Conservation (phyloP, 345 rosid genomes). For the Cardamine resedifolia region DNA sequence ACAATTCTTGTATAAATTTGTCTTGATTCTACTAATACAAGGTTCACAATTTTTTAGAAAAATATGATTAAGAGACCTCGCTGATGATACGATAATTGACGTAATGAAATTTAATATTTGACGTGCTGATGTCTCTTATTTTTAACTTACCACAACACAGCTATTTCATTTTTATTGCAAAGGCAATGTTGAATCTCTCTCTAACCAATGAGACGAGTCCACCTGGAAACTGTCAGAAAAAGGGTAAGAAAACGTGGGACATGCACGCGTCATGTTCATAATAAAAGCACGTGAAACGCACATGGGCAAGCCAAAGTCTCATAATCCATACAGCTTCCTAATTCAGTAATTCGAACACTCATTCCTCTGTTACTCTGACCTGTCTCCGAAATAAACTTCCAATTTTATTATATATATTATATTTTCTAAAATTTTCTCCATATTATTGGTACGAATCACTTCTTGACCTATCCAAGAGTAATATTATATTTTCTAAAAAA, state of each 20-base stretch:
- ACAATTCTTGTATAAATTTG: neutral
- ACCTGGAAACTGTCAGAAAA: constrained; percentile 14
- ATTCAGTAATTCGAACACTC: constrained; percentile 27
- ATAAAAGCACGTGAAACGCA: constrained; percentile 33
- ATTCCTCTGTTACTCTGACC: constrained; percentile 24
- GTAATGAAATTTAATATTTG: neutral
- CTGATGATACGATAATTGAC: neutral
- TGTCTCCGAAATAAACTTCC: neutral
- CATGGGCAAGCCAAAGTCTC: constrained; percentile 14
- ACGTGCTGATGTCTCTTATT: neutral
- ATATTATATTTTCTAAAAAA: neutral
- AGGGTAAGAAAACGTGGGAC: neutral
- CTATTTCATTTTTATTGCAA: neutral
- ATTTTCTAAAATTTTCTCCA: neutral
- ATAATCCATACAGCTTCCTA: neutral
- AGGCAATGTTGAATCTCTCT: neutral
- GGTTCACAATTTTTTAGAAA: neutral
- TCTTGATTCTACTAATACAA: neutral
- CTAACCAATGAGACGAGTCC: constrained; percentile 19
- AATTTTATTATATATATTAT: neutral
- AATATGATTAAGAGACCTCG: neutral
- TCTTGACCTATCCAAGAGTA: neutral
- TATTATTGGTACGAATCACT: neutral
- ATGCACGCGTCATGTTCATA: constrained; percentile 22
- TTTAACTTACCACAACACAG: neutral